Evolutionary conservation across 805 yeast species (phyloP).

Genomic region (Starmerella apis): DNA sequence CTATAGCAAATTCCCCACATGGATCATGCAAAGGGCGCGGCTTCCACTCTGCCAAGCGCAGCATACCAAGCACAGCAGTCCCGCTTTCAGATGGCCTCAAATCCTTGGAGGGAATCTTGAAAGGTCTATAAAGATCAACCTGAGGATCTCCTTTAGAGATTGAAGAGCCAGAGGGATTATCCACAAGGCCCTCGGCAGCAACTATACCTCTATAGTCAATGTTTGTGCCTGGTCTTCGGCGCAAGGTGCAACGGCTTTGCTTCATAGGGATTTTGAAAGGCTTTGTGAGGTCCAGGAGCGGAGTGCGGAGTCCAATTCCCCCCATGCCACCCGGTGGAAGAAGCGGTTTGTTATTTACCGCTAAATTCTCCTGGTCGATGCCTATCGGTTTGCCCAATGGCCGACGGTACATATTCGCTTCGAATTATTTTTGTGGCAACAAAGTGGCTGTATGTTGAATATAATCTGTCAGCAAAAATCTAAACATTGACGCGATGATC

Average conservation of each 20-base stretch:
- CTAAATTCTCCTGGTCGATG: slow-evolving; percentile 5
- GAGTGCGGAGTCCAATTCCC: slow-evolving; percentile 2
- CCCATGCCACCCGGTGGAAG: slow-evolving; percentile 4
- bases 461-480: neutral
- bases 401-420: slow-evolving; percentile 2
- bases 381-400: slow-evolving; percentile 1
- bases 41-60: slow-evolving; percentile 52
- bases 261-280: slow-evolving; percentile 21
- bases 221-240: slow-evolving; percentile 12
- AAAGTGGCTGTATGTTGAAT: neutral
- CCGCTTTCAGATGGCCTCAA: slow-evolving; percentile 17
- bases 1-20: slow-evolving; percentile 82
- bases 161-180: neutral
- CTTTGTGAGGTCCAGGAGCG: slow-evolving; percentile 12
- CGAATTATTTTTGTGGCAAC: neutral
- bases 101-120: slow-evolving; percentile 17
- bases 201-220: slow-evolving; percentile 13
- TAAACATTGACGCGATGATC: neutral
- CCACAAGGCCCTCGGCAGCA: slow-evolving; percentile 9
- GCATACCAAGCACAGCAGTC: slow-evolving; percentile 80
- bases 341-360: neutral
- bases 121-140: slow-evolving; percentile 15
- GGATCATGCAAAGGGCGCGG: slow-evolving; percentile 96
- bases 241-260: slow-evolving; percentile 9
- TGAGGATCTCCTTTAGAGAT: slow-evolving; percentile 1